A percentile compares a stretch with the other conserved stretches of the same genome.
phyloP scores from a whole-genome alignment of 805 yeast genomes.

The Pichia californica region DNA sequence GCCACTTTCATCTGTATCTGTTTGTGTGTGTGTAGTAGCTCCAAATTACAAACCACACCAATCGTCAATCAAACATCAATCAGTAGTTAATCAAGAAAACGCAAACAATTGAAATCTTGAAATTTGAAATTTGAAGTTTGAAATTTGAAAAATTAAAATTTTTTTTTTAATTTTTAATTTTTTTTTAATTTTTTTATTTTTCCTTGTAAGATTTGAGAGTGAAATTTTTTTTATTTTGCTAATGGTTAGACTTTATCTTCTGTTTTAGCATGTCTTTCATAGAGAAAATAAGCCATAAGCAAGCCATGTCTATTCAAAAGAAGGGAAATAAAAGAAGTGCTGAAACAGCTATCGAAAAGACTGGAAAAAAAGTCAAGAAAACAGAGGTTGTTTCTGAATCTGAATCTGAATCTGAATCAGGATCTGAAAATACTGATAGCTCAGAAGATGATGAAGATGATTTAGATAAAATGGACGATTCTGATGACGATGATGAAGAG shows the following conservation, averaged over 20 bases:
- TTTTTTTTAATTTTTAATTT: background rate
- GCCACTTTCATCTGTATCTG: slow-evolving; percentile 39
- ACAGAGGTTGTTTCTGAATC: slow-evolving; percentile 14
- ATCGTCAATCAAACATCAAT: too few species aligned
- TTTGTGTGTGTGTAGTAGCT: background rate
- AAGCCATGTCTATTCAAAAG: slow-evolving; percentile 16
- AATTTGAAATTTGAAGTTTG: background rate
- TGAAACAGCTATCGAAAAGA: slow-evolving; percentile 8
- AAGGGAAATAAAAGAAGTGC: slow-evolving; percentile 19
- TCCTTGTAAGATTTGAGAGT: background rate
- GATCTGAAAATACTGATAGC: slow-evolving; percentile 17
- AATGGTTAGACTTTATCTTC: background rate
- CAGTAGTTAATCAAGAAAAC: too few species aligned
- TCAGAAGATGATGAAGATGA: slow-evolving; percentile 26
- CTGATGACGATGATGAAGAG: slow-evolving; percentile 25
- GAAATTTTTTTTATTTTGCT: background rate
- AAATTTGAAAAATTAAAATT: too few species aligned
- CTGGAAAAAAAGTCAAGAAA: slow-evolving; percentile 24
- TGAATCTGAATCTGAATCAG: slow-evolving; percentile 10
- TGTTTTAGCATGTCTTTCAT: background rate
- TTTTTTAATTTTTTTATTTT: background rate
- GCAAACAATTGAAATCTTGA: background rate
- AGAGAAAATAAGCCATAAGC: too few species aligned
- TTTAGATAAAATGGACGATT: slow-evolving; percentile 22
- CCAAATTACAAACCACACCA: too few species aligned